Evolutionary conservation across 495 filamentous ascomycete genomes (phyloP), one percentile per base, ranked within the genome.

Genomic region (Penicillium antarcticum): DNA sequence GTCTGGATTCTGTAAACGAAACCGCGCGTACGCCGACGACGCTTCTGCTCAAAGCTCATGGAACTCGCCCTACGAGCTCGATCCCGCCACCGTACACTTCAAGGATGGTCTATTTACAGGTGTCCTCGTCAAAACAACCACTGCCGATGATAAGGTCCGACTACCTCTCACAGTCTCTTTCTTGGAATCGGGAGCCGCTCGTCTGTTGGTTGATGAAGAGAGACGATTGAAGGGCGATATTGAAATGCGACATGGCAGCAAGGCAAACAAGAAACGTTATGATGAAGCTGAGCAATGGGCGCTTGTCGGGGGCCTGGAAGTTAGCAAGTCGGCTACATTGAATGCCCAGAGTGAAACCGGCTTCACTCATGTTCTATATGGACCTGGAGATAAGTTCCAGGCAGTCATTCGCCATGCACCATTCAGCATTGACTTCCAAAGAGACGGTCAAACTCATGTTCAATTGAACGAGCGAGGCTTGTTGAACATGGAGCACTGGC

Each of bases 1-100:
- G 67, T 91, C 92, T 0, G 94, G 94, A 48, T 98, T 97, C 77
- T 97, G 95, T 70, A 89, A 88, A 63, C 90, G 94, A 49, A 97
- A 96, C 69, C 85, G 92, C 64, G 87, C 83, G 23, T 89, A 86
- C 62, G 95, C 95, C 52, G 91, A 97, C 65, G 76, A 81, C 45
- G 91, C 80, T 47, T 69, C 80, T 34, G 72, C 80, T 26, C 61
- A 78, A 29, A 83, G 81, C 42, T 75, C 79, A 14, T 96, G 91
- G 91, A 71, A 72, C 50, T 85, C 91, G 13, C 91, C 92, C 1
- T 98, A 97, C 69, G 80, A 80, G 58, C 81, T 97, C 42, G 76
- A 85, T 34, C 69, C 84, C 44, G 75, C 84, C 2, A 85, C 87
- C 5, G 74, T 95, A 45, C 82, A 75, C 11, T 88, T 95, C 68